Base-by-base conservation (phyloP, 2,329 filamentous ascomycete genomes). In the Fusarium pseudocircinatum region DNA sequence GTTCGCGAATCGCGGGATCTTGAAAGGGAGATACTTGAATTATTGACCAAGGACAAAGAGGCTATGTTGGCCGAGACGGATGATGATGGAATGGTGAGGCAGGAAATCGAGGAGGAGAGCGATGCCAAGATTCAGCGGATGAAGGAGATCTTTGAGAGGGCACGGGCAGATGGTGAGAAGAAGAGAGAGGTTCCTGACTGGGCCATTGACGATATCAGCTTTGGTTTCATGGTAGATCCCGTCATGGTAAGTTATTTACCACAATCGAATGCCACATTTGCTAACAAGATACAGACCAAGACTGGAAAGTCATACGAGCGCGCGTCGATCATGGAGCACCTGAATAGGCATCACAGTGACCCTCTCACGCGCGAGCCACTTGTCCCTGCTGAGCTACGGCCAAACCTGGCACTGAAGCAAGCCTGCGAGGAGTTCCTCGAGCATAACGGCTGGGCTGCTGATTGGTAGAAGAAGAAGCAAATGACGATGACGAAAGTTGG, bases 271-370 rank as follows among this genome's bases (percentile, higher is more conserved):
- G 37, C 1, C 26, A n/a, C 16, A 32, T 1, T 42, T 18, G 28
- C 63, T 77, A 63, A 79, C 68, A 40, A 52, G 32, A 15, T 28
- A 7, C 82, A 85, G 91, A 96, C 94, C 2, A 95, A 93, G 78
- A 95, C 93, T 3, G 96, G 96, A 18, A 93, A 95, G 73, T 96
- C 93, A 4, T 99, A 97, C 80, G 96, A 98, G 81, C 89, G 96
- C 46, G 88, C 93, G 1, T 93, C 93, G 22, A 92, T 99, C 69
- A 87, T 95, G 78, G 94, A 97, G 82, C 95, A 98, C 79, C 86
- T 99, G 32, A 92, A 93, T 77, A 87, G 93, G 28, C 90, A 90
- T 39, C 87, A 87, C 2, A 93, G 89, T 20, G 96, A 99, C 80
- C 96, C 96, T 1, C 82, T 98, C 40, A 98, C 96, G 2, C 87